phyloP scores from a whole-genome alignment of 257 asterid genomes.

The Orobanche coerulescens region DNA sequence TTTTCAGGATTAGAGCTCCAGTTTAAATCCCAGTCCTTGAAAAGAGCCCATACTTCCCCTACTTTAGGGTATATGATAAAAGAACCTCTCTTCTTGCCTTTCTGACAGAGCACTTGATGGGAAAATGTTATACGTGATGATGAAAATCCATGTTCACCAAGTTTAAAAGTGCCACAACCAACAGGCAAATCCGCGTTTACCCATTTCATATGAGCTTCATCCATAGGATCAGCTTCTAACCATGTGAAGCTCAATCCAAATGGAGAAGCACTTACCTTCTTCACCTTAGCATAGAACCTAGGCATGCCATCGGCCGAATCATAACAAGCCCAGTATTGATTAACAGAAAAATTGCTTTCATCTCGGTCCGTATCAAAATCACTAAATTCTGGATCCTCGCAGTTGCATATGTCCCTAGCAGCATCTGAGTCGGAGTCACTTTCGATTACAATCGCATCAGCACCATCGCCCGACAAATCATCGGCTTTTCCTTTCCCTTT shows the following conservation, averaged over 20 bases:
- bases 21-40: constrained; percentile 51
- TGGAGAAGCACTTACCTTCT: constrained; percentile 30
- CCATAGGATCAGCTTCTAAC: constrained; percentile 58
- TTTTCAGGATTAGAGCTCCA: constrained; percentile 44
- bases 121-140: constrained; percentile 36
- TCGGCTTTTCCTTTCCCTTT: constrained; percentile 16
- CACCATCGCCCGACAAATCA: constrained; percentile 17
- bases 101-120: constrained; percentile 36
- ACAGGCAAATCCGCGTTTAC: constrained; percentile 35
- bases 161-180: constrained; percentile 61
- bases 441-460: constrained; percentile 30
- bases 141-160: constrained; percentile 23
- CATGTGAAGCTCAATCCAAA: constrained; percentile 47
- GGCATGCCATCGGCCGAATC: constrained; percentile 66
- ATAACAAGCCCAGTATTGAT: constrained; percentile 81
- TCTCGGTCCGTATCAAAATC: constrained; percentile 56
- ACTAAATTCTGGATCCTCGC: constrained; percentile 64
- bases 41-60: constrained; percentile 84
- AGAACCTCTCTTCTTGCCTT: constrained; percentile 37
- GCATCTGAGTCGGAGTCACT: constrained; percentile 33
- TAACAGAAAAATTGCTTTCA: constrained; percentile 33
- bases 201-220: constrained; percentile 32
- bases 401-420: constrained; percentile 11
- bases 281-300: constrained; percentile 63
- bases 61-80: constrained; percentile 42